These are phyloP conservation scores for Apocynum venetum DNA, from an alignment of 257 asterid species.

Conservation along the genomic window DNA sequence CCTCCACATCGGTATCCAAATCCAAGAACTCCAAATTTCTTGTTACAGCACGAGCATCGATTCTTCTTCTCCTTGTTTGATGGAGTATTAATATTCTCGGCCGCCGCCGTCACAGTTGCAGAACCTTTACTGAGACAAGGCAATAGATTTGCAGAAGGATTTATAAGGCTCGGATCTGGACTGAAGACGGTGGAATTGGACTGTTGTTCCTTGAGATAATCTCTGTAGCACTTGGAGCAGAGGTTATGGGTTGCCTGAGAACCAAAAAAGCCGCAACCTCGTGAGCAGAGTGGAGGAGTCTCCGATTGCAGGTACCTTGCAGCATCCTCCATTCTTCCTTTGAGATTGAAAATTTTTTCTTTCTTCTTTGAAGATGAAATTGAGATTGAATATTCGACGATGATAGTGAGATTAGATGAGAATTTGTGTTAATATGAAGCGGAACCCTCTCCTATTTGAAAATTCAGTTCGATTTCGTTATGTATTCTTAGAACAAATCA, in stretches of 20 bases:
- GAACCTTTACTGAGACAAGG: neutral
- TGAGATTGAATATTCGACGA: too few relatives aligned
- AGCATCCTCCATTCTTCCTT: neutral
- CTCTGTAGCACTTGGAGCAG: conserved; percentile 15
- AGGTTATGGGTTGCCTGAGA: conserved; percentile 9
- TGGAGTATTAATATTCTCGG: neutral
- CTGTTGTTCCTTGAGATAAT: neutral
- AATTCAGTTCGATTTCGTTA: too few relatives aligned
- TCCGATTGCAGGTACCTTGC: neutral
- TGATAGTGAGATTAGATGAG: too few relatives aligned
- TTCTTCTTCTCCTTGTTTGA: neutral
- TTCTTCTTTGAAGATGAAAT: too few relatives aligned
- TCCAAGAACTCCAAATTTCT: conserved; percentile 10
- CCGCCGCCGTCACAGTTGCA: neutral
- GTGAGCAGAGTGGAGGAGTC: conserved; percentile 8
- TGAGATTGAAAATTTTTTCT: too few relatives aligned
- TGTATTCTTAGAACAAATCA: too few relatives aligned
- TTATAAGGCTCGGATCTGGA: too few relatives aligned
- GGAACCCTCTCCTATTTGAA: too few relatives aligned
- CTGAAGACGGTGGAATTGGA: neutral
- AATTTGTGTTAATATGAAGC: too few relatives aligned
- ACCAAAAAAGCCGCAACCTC: conserved; percentile 19
- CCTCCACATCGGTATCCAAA: conserved; percentile 17
- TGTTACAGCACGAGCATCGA: conserved; percentile 6
- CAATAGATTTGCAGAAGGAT: neutral